These are phyloP conservation scores for Oenanthe javanica DNA, from an alignment of 140 eudicot genomes.

Conservation along the genomic window DNA sequence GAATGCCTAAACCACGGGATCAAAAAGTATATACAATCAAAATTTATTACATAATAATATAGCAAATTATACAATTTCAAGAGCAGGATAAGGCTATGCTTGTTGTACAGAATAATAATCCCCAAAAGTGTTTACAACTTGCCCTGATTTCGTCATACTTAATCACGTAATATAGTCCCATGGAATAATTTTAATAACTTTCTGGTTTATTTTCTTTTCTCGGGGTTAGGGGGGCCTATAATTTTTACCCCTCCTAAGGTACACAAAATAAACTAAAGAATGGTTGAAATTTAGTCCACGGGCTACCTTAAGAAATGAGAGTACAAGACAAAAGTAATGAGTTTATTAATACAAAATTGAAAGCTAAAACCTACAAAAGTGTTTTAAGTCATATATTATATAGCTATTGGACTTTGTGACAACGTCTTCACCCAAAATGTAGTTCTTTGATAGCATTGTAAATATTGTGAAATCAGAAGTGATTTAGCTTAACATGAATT, in stretches of 20 bases:
- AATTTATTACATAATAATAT: neutral
- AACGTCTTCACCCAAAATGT: neutral
- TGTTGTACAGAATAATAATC: too few relatives aligned
- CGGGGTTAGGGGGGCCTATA: neutral
- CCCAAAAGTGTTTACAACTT: neutral
- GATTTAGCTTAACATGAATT: neutral
- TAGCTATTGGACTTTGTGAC: neutral
- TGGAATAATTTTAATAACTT: neutral
- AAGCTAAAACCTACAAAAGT: neutral
- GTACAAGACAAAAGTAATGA: neutral
- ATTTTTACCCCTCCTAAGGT: neutral
- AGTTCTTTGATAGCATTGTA: neutral
- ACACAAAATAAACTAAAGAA: neutral
- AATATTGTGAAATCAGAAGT: neutral
- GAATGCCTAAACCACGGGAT: slow-evolving; percentile 40
- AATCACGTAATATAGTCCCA: neutral
- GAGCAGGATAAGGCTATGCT: neutral
- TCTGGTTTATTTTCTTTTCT: neutral
- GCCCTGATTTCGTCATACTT: neutral
- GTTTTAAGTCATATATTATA: neutral
- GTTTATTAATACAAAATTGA: neutral
- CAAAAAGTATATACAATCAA: neutral
- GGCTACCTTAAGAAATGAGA: neutral
- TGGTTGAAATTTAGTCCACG: too few relatives aligned
- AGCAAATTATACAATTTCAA: neutral